A percentile compares a stretch with the other conserved stretches of the same genome.
Evolutionary conservation across 768 basidiomycete species (phyloP).

Genomic region (Mycena kentingensis): DNA sequence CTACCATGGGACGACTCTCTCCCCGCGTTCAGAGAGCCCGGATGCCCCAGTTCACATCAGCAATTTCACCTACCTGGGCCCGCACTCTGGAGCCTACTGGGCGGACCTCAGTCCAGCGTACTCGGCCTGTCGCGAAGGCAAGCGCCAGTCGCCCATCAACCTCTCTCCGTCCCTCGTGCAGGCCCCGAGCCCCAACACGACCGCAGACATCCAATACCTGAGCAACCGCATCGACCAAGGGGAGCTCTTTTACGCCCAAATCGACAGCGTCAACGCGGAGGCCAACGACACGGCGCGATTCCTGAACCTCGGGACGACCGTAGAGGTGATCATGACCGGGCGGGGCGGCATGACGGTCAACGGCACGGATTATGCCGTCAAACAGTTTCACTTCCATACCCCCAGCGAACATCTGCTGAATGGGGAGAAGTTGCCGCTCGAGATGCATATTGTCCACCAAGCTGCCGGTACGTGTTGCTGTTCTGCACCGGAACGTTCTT

Average conservation of each 20-base stretch:
- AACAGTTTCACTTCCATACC: slow-evolving; percentile 14
- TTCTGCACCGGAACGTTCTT: background rate
- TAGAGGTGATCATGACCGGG: slow-evolving; percentile 3
- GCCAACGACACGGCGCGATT: too few species aligned
- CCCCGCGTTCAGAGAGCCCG: background rate
- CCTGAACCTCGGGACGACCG: slow-evolving; percentile 4
- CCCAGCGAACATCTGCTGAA: slow-evolving; percentile 11
- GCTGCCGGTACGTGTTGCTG: background rate
- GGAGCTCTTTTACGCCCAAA: too few species aligned
- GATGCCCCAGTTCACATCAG: background rate
- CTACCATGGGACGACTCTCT: background rate
- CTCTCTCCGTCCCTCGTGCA: too few species aligned
- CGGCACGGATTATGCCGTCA: background rate
- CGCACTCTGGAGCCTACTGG: background rate
- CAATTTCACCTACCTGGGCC: background rate
- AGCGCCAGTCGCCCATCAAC: slow-evolving; percentile 5
- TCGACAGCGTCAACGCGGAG: too few species aligned
- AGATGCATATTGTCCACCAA: slow-evolving; percentile 14
- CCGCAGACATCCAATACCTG: background rate
- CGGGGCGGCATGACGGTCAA: background rate
- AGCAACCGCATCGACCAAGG: background rate
- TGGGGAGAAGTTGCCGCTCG: slow-evolving; percentile 5
- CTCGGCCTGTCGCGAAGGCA: background rate
- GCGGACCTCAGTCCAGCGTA: background rate
- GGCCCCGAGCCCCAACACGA: background rate